A percentile compares a stretch with the other conserved stretches of the same genome.
Conservation (phyloP, 176 grass and related monocot species). For the Bolboschoenus planiculmis region DNA sequence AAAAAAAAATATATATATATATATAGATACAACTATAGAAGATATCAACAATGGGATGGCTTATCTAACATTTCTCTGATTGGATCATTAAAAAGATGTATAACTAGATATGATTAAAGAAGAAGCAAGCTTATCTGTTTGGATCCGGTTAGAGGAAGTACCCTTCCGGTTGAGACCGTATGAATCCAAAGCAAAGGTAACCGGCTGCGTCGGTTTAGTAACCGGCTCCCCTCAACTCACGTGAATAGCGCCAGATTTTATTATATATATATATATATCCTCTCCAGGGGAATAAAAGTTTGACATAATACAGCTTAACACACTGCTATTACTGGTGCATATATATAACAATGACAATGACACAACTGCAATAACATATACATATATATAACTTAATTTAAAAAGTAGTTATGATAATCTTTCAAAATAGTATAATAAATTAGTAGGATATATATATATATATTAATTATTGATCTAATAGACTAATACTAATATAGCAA, state of each 20-base stretch:
- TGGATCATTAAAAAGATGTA: neutral
- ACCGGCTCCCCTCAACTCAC: neutral
- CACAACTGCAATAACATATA: neutral
- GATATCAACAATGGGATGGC: too few species aligned
- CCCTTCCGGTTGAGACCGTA: neutral
- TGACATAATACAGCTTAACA: neutral
- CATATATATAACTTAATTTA: too few species aligned
- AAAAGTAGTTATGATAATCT: neutral
- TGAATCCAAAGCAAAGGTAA: conserved; percentile 13
- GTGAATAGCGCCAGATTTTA: conserved; percentile 18
- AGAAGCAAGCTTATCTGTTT: neutral
- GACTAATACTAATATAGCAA: neutral
- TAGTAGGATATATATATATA: neutral
- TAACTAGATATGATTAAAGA: neutral
- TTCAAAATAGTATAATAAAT: neutral
- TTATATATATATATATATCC: neutral
- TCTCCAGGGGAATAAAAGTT: neutral
- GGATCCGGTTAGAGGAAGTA: conserved; percentile 7
- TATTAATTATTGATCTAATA: neutral
- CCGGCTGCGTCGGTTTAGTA: conserved; percentile 18
- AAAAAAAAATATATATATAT: too few species aligned
- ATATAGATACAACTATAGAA: too few species aligned
- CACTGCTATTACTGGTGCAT: neutral
- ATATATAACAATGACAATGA: neutral
- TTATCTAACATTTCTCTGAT: neutral